Conservation (phyloP, 2,329 filamentous ascomycete genomes). For the Sporothrix dimorphospora region DNA sequence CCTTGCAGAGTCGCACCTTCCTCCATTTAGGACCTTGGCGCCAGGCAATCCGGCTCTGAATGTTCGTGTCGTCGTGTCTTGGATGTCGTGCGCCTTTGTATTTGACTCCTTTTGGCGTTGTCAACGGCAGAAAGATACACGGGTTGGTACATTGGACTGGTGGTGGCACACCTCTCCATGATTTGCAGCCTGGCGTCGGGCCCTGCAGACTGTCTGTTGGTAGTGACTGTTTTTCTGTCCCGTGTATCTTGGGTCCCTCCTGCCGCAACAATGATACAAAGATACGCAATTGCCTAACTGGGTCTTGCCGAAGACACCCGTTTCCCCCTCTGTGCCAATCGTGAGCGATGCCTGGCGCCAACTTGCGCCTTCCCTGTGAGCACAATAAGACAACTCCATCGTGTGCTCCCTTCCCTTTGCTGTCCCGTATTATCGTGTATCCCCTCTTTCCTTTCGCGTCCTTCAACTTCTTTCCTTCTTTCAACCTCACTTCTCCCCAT, state of each 20-base stretch:
- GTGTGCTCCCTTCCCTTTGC: background rate
- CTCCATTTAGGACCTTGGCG: slow-evolving; percentile 19
- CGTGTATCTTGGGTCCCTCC: background rate
- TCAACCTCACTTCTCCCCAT: background rate
- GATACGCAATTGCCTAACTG: slow-evolving; percentile 20
- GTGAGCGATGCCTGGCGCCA: slow-evolving; percentile 20
- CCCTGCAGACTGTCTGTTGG: background rate
- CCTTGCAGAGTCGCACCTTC: slow-evolving; percentile 26
- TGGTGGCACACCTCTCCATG: background rate
- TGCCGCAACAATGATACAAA: slow-evolving; percentile 2
- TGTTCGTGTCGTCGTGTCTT: background rate
- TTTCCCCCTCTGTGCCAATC: slow-evolving; percentile 22
- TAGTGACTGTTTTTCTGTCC: background rate
- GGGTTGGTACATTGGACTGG: background rate
- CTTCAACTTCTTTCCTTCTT: background rate
- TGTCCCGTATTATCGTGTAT: background rate
- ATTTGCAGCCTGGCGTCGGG: background rate
- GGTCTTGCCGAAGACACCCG: slow-evolving; percentile 27
- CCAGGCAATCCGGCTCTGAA: slow-evolving; percentile 10
- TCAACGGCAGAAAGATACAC: background rate
- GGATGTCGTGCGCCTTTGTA: background rate
- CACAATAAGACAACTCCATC: slow-evolving; percentile 17
- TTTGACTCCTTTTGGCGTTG: background rate
- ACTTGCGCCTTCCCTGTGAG: slow-evolving; percentile 17
- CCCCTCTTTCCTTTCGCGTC: background rate